phyloP scores from a whole-genome alignment of 1,139 yeast genomes.

The Suhomyces terraborum region DNA sequence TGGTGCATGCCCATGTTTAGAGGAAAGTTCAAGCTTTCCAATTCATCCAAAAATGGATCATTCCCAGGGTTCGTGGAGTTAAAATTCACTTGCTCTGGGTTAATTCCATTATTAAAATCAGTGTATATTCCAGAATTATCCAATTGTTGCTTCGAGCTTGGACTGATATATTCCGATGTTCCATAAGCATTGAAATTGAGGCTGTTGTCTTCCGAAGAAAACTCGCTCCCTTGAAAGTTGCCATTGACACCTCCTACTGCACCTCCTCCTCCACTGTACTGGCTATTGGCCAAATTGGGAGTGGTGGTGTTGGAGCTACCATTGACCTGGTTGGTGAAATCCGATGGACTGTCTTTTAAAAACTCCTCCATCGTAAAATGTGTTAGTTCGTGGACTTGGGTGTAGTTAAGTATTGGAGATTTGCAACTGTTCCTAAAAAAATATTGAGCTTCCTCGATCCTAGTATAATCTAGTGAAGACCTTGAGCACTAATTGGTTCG shows the following conservation, averaged over 20 bases:
- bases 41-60: slow-evolving; percentile 42
- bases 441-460: not conserved
- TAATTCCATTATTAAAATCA: slow-evolving; percentile 6
- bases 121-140: slow-evolving; percentile 3
- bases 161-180: slow-evolving; percentile 7
- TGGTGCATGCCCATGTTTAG: slow-evolving; percentile 8
- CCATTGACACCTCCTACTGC: slow-evolving; percentile 4
- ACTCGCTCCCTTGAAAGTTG: slow-evolving; percentile 8
- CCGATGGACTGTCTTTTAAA: slow-evolving; percentile 42
- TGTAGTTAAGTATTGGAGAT: not conserved
- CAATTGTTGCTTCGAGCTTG: slow-evolving; percentile 5
- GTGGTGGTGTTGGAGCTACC: slow-evolving; percentile 12
- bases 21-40: slow-evolving; percentile 26
- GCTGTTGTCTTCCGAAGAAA: slow-evolving; percentile 10
- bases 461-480: no score
- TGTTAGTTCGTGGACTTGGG: not conserved
- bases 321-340: slow-evolving; percentile 16
- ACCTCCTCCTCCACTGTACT: slow-evolving; percentile 8
- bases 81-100: slow-evolving; percentile 7
- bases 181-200: slow-evolving; percentile 4
- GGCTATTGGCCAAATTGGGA: slow-evolving; percentile 10
- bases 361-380: slow-evolving; percentile 36
- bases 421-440: no score
- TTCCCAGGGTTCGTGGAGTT: slow-evolving; percentile 16
- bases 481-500: not conserved